phyloP scores from a whole-genome alignment of 2,329 filamentous ascomycete genomes.

The Mariannaea sp. region DNA sequence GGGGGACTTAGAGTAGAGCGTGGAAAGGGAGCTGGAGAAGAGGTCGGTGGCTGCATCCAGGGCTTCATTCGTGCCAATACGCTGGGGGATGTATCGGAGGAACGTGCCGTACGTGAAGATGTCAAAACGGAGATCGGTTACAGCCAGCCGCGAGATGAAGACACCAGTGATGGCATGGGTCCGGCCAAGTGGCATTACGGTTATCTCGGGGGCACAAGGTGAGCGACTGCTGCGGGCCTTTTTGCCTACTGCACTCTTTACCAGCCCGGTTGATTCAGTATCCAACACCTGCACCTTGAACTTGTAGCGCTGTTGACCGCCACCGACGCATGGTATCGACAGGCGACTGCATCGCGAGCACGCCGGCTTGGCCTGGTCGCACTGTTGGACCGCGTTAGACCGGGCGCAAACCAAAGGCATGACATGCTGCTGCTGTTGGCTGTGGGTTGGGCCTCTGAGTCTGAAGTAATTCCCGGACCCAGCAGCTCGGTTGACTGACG shows the following conservation, averaged over 20 bases:
- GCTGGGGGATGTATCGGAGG: conserved; percentile 50
- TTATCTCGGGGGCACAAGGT: not conserved
- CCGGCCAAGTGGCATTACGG: conserved; percentile 39
- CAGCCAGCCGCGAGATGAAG: conserved; percentile 41
- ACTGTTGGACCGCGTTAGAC: conserved; percentile 41
- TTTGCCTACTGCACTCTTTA: not conserved
- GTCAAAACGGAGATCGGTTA: conserved; percentile 53
- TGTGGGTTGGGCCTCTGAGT: no score
- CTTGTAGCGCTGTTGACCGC: conserved; percentile 54
- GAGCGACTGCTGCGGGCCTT: not conserved
- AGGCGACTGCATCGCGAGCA: conserved; percentile 54
- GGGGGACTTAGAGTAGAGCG: conserved; percentile 24
- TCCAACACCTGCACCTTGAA: conserved; percentile 48
- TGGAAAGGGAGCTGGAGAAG: conserved; percentile 36
- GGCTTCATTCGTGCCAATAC: conserved; percentile 51
- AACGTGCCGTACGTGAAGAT: conserved; percentile 53
- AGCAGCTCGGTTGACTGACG: not conserved
- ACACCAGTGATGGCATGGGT: conserved; percentile 32
- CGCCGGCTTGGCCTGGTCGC: conserved; percentile 49
- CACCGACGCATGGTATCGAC: conserved; percentile 50
- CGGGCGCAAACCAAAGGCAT: no score
- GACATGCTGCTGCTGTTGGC: not conserved
- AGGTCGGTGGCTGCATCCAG: conserved; percentile 47
- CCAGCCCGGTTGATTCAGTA: not conserved
- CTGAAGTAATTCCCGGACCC: no score